Conservation (phyloP, 495 filamentous ascomycete species). For the Endocarpon pusillum region DNA sequence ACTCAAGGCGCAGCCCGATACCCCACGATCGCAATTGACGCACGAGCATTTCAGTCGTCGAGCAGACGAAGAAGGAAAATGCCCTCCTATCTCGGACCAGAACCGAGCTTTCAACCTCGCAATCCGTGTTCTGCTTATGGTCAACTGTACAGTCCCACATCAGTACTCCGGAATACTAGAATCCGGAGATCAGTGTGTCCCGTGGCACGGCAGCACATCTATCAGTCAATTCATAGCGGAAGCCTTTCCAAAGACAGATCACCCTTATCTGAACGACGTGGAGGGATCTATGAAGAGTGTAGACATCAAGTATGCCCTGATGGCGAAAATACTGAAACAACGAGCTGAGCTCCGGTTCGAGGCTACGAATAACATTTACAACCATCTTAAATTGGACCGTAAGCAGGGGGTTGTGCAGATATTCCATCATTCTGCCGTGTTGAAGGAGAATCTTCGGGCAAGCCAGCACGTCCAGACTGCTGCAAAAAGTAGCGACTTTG, state of each 20-base stretch:
- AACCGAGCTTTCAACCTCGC: slow-evolving; percentile 16
- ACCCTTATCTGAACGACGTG: slow-evolving; percentile 13
- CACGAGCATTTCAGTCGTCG: not conserved
- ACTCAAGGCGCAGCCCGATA: slow-evolving; percentile 6
- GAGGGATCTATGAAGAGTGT: slow-evolving; percentile 3
- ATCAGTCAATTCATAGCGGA: slow-evolving; percentile 11
- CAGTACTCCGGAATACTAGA: slow-evolving; percentile 11
- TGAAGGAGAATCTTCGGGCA: slow-evolving; percentile 16
- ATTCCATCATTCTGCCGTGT: slow-evolving; percentile 16
- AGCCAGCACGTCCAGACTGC: slow-evolving; percentile 1
- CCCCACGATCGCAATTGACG: slow-evolving; percentile 1
- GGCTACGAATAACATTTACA: slow-evolving; percentile 16
- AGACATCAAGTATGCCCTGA: slow-evolving; percentile 12
- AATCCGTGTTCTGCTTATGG: slow-evolving; percentile 18
- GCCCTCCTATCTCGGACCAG: slow-evolving; percentile 6
- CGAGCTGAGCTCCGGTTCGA: slow-evolving; percentile 14
- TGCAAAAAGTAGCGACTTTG: not conserved
- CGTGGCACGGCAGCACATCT: slow-evolving; percentile 11
- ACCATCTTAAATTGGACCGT: slow-evolving; percentile 17
- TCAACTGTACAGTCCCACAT: slow-evolving; percentile 12
- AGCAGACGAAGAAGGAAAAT: not conserved
- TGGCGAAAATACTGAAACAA: slow-evolving; percentile 16
- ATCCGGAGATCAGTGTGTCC: slow-evolving; percentile 7
- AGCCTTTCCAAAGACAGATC: slow-evolving; percentile 14
- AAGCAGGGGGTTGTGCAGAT: slow-evolving; percentile 13